These are phyloP conservation scores for Reutealis trisperma DNA, from an alignment of 345 rosid species.

Conservation along the genomic window DNA sequence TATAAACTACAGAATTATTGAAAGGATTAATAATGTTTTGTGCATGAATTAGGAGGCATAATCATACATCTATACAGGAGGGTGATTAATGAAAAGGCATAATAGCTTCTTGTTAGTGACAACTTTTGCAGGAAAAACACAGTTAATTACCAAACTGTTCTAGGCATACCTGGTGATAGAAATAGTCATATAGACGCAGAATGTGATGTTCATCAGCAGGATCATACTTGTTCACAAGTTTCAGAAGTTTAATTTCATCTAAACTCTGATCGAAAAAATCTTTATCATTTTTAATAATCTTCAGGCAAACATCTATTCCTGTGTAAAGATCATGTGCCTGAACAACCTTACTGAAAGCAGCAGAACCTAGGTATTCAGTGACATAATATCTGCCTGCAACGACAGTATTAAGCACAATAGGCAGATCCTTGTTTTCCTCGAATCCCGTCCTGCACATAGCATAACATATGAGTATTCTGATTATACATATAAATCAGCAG, in stretches of 20 bases:
- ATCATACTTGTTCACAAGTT: conserved; percentile 84
- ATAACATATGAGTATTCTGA: conserved; percentile 21
- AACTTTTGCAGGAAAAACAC: background rate
- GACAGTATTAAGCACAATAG: conserved; percentile 64
- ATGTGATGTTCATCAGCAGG: conserved; percentile 81
- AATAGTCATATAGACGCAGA: conserved; percentile 91
- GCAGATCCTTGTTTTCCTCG: conserved; percentile 85
- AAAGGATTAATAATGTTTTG: background rate
- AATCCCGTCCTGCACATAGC: conserved; percentile 83
- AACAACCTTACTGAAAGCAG: conserved; percentile 94
- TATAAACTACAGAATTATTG: no score
- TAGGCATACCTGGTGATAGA: conserved; percentile 74
- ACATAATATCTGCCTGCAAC: conserved; percentile 87
- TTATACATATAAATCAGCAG: conserved; percentile 20
- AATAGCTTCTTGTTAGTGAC: background rate
- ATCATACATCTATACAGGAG: background rate
- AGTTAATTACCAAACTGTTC: background rate
- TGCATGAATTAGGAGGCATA: background rate
- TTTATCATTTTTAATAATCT: conserved; percentile 96
- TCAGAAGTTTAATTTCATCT: conserved; percentile 92
- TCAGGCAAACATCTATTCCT: conserved; percentile 79
- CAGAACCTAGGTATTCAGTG: conserved; percentile 87
- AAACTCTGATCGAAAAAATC: conserved; percentile 98
- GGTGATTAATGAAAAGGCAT: background rate
- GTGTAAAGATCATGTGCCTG: conserved; percentile 84